These are phyloP conservation scores for Gossypium thurberi DNA, from an alignment of 345 rosid genomes.

Conservation along the genomic window DNA sequence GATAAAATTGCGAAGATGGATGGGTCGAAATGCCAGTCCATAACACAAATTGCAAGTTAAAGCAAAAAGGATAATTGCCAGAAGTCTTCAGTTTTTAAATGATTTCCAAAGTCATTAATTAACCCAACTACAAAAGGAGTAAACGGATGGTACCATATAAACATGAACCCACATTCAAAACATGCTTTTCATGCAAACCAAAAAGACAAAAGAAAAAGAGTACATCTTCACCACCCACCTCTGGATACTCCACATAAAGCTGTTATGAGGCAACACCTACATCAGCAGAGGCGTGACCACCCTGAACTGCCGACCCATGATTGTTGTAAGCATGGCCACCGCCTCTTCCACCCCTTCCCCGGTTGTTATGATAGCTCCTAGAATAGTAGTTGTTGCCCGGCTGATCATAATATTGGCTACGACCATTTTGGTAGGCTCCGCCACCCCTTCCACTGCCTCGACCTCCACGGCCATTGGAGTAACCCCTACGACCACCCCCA, in stretches of 20 bases:
- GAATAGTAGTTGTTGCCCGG: conserved; percentile 59
- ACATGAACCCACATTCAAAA: conserved; percentile 13
- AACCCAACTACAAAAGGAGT: background rate
- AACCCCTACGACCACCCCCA: conserved; percentile 60
- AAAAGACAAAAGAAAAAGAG: background rate
- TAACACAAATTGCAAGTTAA: background rate
- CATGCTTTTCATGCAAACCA: conserved; percentile 13
- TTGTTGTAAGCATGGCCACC: conserved; percentile 40
- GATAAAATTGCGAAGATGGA: background rate
- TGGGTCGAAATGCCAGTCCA: background rate
- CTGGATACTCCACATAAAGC: background rate
- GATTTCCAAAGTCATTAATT: conserved; percentile 5
- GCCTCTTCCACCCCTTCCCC: conserved; percentile 56
- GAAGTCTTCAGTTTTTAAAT: background rate
- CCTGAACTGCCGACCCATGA: conserved; percentile 39
- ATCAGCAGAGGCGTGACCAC: conserved; percentile 42
- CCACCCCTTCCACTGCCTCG: conserved; percentile 59
- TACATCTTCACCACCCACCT: conserved; percentile 19
- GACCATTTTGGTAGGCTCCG: conserved; percentile 56
- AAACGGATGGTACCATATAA: conserved; percentile 6
- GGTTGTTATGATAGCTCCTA: conserved; percentile 49
- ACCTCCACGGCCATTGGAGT: conserved; percentile 70
- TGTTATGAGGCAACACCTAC: conserved; percentile 45
- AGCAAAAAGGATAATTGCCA: background rate
- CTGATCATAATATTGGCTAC: conserved; percentile 52